These are phyloP conservation scores for Rhodotorula paludigena DNA, from an alignment of 768 basidiomycete species.

Conservation along the genomic window DNA sequence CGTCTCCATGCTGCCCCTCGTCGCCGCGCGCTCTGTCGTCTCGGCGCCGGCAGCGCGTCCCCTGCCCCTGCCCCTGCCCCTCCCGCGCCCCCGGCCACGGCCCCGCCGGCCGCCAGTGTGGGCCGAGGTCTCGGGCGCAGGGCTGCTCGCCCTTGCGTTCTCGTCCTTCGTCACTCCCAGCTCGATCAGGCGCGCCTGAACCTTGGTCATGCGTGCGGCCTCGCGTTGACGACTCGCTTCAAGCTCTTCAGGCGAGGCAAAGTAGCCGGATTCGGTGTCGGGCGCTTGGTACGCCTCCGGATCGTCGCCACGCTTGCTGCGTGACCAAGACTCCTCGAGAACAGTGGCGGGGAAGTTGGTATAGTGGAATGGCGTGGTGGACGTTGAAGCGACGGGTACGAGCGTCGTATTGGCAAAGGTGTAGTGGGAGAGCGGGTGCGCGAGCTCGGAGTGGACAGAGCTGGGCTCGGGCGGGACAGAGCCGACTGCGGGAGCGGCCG, in stretches of 20 bases:
- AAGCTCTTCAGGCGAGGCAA: slow-evolving; percentile 10
- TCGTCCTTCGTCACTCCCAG: neutral
- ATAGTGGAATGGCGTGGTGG: slow-evolving; percentile 21
- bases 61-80: no score
- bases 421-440: slow-evolving; percentile 20
- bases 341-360: slow-evolving; percentile 8
- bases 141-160: no score
- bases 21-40: no score
- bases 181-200: neutral
- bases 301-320: slow-evolving; percentile 29
- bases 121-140: no score
- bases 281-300: slow-evolving; percentile 9
- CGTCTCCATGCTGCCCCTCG: neutral
- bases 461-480: neutral
- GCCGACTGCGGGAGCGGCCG: slow-evolving; percentile 1
- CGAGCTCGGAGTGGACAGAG: neutral
- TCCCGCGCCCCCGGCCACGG: no score
- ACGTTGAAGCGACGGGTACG: slow-evolving; percentile 20
- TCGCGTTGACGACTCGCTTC: neutral
- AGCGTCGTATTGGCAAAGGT: slow-evolving; percentile 30
- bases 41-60: neutral
- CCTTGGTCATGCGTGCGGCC: slow-evolving; percentile 13
- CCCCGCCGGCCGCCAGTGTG: no score
- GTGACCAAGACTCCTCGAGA: slow-evolving; percentile 26
- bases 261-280: slow-evolving; percentile 8